phyloP scores from a whole-genome alignment of 495 filamentous ascomycete species.

The Aspergillus homomorphus region DNA sequence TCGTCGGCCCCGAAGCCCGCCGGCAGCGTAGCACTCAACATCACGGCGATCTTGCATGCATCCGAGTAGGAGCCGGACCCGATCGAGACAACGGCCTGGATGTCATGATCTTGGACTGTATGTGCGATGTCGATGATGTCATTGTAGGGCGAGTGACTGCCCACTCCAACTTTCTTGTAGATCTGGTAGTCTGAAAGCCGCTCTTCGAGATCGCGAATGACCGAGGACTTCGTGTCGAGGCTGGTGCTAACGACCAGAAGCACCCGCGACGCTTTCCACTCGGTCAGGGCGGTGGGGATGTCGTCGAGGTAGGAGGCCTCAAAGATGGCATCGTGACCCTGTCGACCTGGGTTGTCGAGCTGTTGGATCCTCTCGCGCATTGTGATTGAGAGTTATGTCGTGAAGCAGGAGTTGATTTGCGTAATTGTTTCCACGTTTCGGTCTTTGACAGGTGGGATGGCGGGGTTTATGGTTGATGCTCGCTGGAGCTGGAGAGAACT shows the following conservation, averaged over 20 bases:
- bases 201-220: not conserved
- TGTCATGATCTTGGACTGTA: not conserved
- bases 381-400: not conserved
- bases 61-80: not conserved
- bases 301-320: not conserved
- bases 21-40: slow-evolving; percentile 1
- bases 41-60: slow-evolving; percentile 3
- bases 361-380: not conserved
- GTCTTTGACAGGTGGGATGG: not conserved
- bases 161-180: slow-evolving; percentile 2
- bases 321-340: slow-evolving; percentile 2
- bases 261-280: not conserved
- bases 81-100: not conserved
- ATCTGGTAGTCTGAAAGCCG: not conserved
- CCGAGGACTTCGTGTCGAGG: slow-evolving; percentile 1
- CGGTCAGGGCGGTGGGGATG: not conserved
- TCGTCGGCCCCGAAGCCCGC: not conserved
- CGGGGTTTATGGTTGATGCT: not conserved
- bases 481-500: not conserved
- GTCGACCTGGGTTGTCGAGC: not conserved
- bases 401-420: not conserved
- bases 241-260: slow-evolving; percentile 2
- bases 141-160: not conserved
- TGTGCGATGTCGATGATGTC: slow-evolving; percentile 2
- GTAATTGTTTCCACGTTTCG: not conserved